These are phyloP conservation scores for Groenewaldozyma sp. DNA, from an alignment of 1,139 yeast genomes.

Conservation along the genomic window DNA sequence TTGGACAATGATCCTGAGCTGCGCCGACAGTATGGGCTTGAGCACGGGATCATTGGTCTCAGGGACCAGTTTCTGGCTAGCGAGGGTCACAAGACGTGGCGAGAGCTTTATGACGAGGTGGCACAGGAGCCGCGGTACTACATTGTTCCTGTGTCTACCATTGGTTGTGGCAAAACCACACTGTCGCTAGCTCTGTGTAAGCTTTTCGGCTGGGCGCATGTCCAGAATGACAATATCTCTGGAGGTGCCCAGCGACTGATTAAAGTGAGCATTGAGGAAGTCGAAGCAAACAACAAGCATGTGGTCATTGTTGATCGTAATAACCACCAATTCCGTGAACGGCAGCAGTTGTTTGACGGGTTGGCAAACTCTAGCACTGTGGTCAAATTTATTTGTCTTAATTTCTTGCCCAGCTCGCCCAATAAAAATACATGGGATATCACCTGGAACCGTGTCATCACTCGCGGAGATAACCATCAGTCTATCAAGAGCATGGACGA, in stretches of 20 bases:
- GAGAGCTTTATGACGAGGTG: slow-evolving; percentile 3
- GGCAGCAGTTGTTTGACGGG: slow-evolving; percentile 56
- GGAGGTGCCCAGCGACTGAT: slow-evolving; percentile 39
- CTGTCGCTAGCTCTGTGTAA: slow-evolving; percentile 50
- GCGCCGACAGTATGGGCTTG: slow-evolving; percentile 40
- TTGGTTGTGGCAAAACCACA: slow-evolving; percentile 95
- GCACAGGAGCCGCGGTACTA: slow-evolving; percentile 39
- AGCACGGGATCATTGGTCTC: slow-evolving; percentile 67
- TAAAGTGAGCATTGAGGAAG: slow-evolving; percentile 37
- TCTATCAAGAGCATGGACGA: slow-evolving; percentile 50
- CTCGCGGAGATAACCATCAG: slow-evolving; percentile 87
- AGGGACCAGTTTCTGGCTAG: slow-evolving; percentile 47
- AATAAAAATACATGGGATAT: slow-evolving; percentile 28
- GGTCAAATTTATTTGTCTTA: slow-evolving; percentile 52
- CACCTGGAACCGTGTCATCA: slow-evolving; percentile 50
- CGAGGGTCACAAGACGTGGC: slow-evolving; percentile 2
- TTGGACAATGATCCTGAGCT: slow-evolving; percentile 36
- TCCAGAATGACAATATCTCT: slow-evolving; percentile 76
- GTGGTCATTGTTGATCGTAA: slow-evolving; percentile 77
- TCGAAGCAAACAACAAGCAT: slow-evolving; percentile 40
- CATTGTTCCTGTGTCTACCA: slow-evolving; percentile 75
- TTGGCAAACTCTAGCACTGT: slow-evolving; percentile 28
- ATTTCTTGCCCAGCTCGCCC: slow-evolving; percentile 44
- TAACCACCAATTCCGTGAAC: slow-evolving; percentile 63
- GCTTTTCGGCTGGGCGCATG: slow-evolving; percentile 59